Conservation (phyloP, 2,329 filamentous ascomycete genomes). For the Nemania abortiva region DNA sequence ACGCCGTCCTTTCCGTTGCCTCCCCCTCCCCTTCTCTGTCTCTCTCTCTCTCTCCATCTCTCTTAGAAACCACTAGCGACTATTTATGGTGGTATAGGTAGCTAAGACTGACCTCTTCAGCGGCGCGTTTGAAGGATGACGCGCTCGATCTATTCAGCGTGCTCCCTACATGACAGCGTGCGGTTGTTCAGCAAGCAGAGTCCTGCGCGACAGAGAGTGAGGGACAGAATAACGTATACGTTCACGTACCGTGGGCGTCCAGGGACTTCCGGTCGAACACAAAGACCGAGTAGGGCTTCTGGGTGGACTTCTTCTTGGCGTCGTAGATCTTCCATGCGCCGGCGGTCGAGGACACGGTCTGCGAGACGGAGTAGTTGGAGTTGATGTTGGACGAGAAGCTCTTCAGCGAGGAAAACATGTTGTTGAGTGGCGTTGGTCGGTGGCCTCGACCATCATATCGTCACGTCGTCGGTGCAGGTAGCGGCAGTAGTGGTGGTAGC, state of each 20-base stretch:
- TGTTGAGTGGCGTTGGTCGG: conserved; percentile 49
- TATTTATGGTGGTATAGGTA: neutral
- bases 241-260: conserved; percentile 67
- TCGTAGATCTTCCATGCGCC: conserved; percentile 99
- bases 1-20: neutral
- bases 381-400: conserved; percentile 94
- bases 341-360: conserved; percentile 79
- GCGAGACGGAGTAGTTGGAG: conserved; percentile 87
- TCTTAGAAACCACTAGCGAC: neutral
- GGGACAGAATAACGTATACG: neutral
- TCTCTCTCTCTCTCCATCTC: neutral
- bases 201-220: too few species aligned
- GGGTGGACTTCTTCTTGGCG: conserved; percentile 95
- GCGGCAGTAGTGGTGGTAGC: too few species aligned
- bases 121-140: conserved; percentile 79
- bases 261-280: conserved; percentile 92
- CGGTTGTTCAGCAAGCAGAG: conserved; percentile 1
- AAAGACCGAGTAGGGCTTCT: conserved; percentile 90
- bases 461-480: neutral
- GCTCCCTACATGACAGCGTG: conserved; percentile 52
- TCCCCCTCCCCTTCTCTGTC: neutral
- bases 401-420: conserved; percentile 95
- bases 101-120: conserved; percentile 77
- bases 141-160: conserved; percentile 73
- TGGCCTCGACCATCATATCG: conserved; percentile 47